Evolutionary conservation across 768 basidiomycete species (phyloP).

Genomic region (Artomyces pyxidatus): DNA sequence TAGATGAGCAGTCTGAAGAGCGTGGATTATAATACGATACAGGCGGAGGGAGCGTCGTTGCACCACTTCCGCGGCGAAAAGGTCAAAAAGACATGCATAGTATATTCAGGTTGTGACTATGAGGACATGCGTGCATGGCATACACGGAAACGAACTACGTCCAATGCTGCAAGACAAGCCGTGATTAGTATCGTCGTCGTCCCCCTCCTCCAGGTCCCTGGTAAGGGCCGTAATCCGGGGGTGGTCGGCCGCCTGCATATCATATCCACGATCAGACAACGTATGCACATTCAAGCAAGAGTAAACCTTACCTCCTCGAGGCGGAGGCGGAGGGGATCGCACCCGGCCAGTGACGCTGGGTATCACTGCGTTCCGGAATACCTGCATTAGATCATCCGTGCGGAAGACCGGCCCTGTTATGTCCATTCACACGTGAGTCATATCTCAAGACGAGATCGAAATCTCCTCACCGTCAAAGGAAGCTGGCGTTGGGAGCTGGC

Average conservation of each 20-base stretch:
- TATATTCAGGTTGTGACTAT: too few species aligned
- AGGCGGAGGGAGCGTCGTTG: too few species aligned
- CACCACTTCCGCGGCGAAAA: too few species aligned
- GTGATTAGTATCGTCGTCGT: slow-evolving; percentile 5
- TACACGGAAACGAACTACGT: too few species aligned
- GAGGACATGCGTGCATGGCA: too few species aligned
- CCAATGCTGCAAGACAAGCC: too few species aligned
- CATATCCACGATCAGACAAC: slow-evolving; percentile 4
- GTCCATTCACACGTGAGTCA: slow-evolving; percentile 11
- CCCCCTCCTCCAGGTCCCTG: slow-evolving; percentile 49
- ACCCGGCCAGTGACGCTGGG: slow-evolving; percentile 50
- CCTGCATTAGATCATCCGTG: slow-evolving; percentile 82
- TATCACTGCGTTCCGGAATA: slow-evolving; percentile 76
- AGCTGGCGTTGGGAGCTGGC: slow-evolving; percentile 59
- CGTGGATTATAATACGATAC: too few species aligned
- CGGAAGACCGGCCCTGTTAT: slow-evolving; percentile 92
- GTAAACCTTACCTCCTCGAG: slow-evolving; percentile 34
- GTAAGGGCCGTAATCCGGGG: slow-evolving; percentile 83
- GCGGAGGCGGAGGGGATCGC: slow-evolving; percentile 43
- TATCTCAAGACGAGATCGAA: slow-evolving; percentile 3
- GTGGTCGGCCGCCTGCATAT: slow-evolving; percentile 69
- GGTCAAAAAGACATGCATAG: too few species aligned
- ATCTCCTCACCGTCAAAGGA: slow-evolving; percentile 75
- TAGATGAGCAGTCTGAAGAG: too few species aligned
- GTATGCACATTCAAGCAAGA: background rate